Evolutionary conservation across 2,329 filamentous ascomycete species (phyloP).

Genomic region (Neopestalotiopsis rosae): DNA sequence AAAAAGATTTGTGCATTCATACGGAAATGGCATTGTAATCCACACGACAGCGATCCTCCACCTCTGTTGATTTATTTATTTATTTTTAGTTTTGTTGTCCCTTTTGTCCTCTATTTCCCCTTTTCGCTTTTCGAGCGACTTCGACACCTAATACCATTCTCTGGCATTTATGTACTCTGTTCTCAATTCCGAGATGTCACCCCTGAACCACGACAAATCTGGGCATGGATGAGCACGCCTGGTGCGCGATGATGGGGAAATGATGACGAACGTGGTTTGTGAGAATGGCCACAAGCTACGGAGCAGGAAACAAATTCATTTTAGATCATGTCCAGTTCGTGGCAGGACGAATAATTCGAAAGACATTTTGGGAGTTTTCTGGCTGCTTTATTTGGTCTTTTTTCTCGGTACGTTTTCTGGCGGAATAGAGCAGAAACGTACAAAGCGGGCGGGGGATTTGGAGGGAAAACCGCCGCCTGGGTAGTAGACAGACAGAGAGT

Average conservation of each 20-base stretch:
- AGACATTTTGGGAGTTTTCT: constrained; percentile 11
- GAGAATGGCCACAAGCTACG: constrained; percentile 3
- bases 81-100: not conserved
- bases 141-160: constrained; percentile 14
- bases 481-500: not conserved
- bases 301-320: constrained; percentile 2
- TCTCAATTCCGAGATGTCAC: constrained; percentile 9
- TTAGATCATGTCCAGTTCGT: constrained; percentile 9
- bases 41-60: not conserved
- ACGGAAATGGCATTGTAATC: constrained; percentile 12
- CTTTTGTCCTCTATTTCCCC: not conserved
- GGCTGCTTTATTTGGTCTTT: constrained; percentile 1
- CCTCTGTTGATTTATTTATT: not conserved
- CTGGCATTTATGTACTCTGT: not conserved
- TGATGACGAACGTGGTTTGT: constrained; percentile 12
- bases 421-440: constrained; percentile 6
- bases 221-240: constrained; percentile 13
- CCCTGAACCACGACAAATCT: not conserved
- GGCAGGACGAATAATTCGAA: constrained; percentile 9
- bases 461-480: not conserved
- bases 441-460: not conserved
- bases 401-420: not conserved
- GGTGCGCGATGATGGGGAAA: constrained; percentile 8
- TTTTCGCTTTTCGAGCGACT: not conserved
- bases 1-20: not conserved